A percentile compares a stretch with the other conserved stretches of the same genome.
These are phyloP conservation scores for Diaporthe ampelina DNA, from an alignment of 2,329 filamentous ascomycete genomes.

Conservation along the genomic window DNA sequence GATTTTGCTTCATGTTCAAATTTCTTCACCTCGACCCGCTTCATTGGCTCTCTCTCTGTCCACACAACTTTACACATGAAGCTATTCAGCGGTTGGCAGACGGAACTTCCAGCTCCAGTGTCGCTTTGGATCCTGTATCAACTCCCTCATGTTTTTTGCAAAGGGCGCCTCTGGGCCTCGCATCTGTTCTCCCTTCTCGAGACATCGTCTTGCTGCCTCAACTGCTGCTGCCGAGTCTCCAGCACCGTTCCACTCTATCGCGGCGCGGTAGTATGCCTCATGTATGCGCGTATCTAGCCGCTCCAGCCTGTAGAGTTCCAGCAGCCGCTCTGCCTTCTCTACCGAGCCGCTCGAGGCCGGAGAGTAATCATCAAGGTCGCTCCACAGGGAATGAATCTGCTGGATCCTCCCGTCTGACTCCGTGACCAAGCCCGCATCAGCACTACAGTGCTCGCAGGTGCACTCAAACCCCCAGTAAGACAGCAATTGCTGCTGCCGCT, in stretches of 20 bases:
- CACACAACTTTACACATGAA: not conserved
- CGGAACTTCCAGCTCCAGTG: conserved; percentile 31
- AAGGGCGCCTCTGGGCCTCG: conserved; percentile 21
- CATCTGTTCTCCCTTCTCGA: conserved; percentile 26
- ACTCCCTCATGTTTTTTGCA: conserved; percentile 24
- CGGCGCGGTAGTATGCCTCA: conserved; percentile 32
- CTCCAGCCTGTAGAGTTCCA: conserved; percentile 29
- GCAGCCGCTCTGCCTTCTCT: conserved; percentile 14
- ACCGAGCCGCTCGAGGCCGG: not conserved
- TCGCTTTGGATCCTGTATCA: conserved; percentile 15
- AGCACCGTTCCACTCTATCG: conserved; percentile 24
- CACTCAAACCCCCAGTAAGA: conserved; percentile 29
- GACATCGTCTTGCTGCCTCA: conserved; percentile 5
- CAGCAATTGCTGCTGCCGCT: conserved; percentile 16
- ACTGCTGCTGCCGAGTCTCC: not conserved
- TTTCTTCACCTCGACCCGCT: too few relatives aligned
- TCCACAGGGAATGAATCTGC: conserved; percentile 30
- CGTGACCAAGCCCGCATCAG: not conserved
- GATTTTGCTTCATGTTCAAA: not conserved
- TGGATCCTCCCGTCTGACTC: conserved; percentile 14
- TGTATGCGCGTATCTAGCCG: conserved; percentile 29
- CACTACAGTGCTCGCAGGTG: conserved; percentile 29
- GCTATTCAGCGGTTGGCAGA: not conserved
- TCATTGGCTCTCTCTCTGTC: too few relatives aligned
- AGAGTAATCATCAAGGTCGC: conserved; percentile 31